Conservation (phyloP, 2,329 filamentous ascomycete genomes). For the Ophiocordyceps camponoti-floridani region DNA sequence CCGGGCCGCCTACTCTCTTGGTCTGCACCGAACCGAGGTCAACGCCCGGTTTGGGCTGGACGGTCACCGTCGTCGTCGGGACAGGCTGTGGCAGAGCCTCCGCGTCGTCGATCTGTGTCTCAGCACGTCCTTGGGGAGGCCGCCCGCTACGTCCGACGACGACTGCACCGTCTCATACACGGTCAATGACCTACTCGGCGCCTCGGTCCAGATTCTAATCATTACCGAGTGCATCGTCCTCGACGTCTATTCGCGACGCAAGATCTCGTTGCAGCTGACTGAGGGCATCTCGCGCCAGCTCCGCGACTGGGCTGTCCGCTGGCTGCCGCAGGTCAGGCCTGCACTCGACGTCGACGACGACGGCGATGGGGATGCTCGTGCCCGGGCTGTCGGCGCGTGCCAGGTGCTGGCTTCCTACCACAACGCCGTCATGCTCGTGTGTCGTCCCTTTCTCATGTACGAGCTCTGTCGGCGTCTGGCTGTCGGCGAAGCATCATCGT, state of each 20-base stretch:
- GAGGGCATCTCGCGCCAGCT: slow-evolving; percentile 34
- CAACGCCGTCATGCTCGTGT: slow-evolving; percentile 39
- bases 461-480: slow-evolving; percentile 28
- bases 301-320: slow-evolving; percentile 29
- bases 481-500: slow-evolving; percentile 9
- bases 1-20: slow-evolving; percentile 32
- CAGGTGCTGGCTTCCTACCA: slow-evolving; percentile 35
- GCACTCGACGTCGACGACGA: slow-evolving; percentile 4
- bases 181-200: slow-evolving; percentile 26
- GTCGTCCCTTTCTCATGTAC: slow-evolving; percentile 37
- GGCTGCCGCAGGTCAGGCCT: slow-evolving; percentile 26
- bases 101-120: slow-evolving; percentile 33
- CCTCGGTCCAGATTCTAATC: slow-evolving; percentile 32
- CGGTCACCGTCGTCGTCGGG: slow-evolving; percentile 23
- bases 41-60: slow-evolving; percentile 30
- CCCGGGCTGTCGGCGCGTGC: slow-evolving; percentile 25
- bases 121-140: slow-evolving; percentile 34
- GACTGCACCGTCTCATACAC: slow-evolving; percentile 33
- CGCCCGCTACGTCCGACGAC: slow-evolving; percentile 32
- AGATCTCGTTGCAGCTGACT: slow-evolving; percentile 32
- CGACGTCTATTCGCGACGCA: slow-evolving; percentile 33
- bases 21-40: slow-evolving; percentile 33
- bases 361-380: background rate
- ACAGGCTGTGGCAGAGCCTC: slow-evolving; percentile 35
- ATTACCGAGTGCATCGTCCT: slow-evolving; percentile 31